These are phyloP conservation scores for Stevia rebaudiana DNA, from an alignment of 140 eudicot genomes.

Conservation along the genomic window DNA sequence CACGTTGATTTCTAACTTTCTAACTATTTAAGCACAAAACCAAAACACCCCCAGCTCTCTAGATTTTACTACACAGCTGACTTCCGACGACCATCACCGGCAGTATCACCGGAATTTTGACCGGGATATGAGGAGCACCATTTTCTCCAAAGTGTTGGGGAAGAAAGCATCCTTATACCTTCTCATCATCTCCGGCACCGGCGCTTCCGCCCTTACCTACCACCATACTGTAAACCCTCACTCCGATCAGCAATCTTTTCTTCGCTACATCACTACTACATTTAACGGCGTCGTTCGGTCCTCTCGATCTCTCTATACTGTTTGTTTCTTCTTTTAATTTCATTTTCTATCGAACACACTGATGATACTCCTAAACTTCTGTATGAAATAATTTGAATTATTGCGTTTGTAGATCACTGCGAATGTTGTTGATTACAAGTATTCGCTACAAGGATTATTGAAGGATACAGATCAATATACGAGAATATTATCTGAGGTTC, in stretches of 20 bases:
- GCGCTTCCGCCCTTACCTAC: constrained; percentile 32
- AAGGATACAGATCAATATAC: constrained; percentile 50
- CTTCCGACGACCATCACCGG: not conserved
- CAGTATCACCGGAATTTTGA: not conserved
- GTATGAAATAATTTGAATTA: not conserved
- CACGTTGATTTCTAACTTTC: too few relatives aligned
- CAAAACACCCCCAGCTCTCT: too few relatives aligned
- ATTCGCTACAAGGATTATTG: constrained; percentile 57
- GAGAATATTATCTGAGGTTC: constrained; percentile 55
- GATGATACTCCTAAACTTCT: not conserved
- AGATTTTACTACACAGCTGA: not conserved
- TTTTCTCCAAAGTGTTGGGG: constrained; percentile 33
- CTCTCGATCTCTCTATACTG: constrained; percentile 72
- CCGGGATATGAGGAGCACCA: constrained; percentile 26
- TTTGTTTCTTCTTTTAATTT: constrained; percentile 11
- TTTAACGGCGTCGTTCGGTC: constrained; percentile 66
- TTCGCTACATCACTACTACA: constrained; percentile 22
- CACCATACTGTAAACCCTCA: constrained; percentile 30
- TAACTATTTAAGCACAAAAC: too few relatives aligned
- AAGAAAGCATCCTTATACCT: constrained; percentile 33
- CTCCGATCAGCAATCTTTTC: constrained; percentile 15
- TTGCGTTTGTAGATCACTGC: constrained; percentile 48
- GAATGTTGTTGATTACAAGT: constrained; percentile 76
- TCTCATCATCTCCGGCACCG: constrained; percentile 42
- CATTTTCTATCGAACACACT: not conserved